Evolutionary conservation across 1,284 basidiomycete genomes (phyloP), one percentile per base, ranked within the genome.

Genomic region (Leucoagaricus sp.): DNA sequence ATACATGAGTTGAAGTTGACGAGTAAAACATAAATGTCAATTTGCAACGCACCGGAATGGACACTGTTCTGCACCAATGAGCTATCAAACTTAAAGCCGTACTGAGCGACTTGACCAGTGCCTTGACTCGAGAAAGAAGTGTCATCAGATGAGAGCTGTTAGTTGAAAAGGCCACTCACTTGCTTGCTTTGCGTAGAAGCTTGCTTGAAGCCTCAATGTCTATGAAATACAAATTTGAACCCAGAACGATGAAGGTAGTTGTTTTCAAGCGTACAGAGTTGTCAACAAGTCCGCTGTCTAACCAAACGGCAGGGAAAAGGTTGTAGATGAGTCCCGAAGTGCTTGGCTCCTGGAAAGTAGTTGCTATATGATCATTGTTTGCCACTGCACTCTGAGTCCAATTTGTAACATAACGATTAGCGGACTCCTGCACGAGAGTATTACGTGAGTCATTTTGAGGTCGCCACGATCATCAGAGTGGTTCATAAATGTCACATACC

Each of bases 291-390:
- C 67, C 61, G 1, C 65, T 63, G 1, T 60, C 55, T 8, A 75
- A 53, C 41, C 80, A 63, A 53, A 68, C 69, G 58, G 82, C 80
- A 12, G 56, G 56, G 49, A 52, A 61, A 6, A 51, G 38, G 36
- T 61, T 59, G 33, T 59, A 61, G 26, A 57, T 54, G 28, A 61
- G 41, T 10, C 51, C 51, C 58, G 58, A 61, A 6, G 52, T 50
- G 9, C 25, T 12, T 9, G 58, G 44, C 28, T 50, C 47, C 9
- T 45, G 52, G 34, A 58, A 61, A 1, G 46, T 33, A 6, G 58
- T 38, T 15, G 49, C n/a, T 5, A 59, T 55, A 34, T 61, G 53
- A 25, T 36, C 12, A 12, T 12, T 53, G 13, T 49, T 49, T 10
- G 36, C 15, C 9, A 58, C 21, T 1, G 58, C 60, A n/a, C 53